A percentile compares a stretch with the other conserved stretches of the same genome.
Evolutionary conservation across 345 rosid species (phyloP).

Genomic region (Dimocarpus longan): DNA sequence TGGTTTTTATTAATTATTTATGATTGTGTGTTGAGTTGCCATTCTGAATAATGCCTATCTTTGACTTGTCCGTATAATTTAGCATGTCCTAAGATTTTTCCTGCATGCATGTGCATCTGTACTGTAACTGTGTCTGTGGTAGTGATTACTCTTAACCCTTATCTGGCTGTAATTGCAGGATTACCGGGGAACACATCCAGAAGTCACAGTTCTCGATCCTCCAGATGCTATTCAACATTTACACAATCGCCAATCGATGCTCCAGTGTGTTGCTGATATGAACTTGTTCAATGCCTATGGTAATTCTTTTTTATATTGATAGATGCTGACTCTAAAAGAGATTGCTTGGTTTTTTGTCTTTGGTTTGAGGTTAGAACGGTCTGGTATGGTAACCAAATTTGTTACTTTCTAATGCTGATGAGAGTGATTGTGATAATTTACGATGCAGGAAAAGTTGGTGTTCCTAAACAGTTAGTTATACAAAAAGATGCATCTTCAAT

Average conservation of each 20-base stretch:
- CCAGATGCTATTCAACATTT: conserved; percentile 81
- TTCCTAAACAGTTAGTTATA: conserved; percentile 65
- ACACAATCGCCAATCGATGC: conserved; percentile 77
- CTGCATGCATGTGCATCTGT: background rate
- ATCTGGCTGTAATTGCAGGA: conserved; percentile 44
- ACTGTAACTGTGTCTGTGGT: background rate
- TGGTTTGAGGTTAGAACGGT: background rate
- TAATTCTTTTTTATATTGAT: conserved; percentile 21
- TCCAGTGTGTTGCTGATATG: conserved; percentile 82
- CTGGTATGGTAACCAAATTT: background rate
- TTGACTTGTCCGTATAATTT: background rate
- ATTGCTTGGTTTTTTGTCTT: background rate
- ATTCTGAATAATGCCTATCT: background rate
- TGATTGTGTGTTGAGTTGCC: background rate
- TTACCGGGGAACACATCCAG: conserved; percentile 66
- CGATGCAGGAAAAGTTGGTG: conserved; percentile 62
- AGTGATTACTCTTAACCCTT: background rate
- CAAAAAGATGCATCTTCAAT: conserved; percentile 67
- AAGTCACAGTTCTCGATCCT: conserved; percentile 85
- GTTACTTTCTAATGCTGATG: conserved; percentile 11
- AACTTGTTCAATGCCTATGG: conserved; percentile 59
- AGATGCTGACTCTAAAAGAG: background rate
- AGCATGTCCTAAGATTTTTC: background rate
- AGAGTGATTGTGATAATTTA: background rate
- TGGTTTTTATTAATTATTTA: background rate